phyloP scores from a whole-genome alignment of 106 monocot genomes.

The Chionographis japonica region DNA sequence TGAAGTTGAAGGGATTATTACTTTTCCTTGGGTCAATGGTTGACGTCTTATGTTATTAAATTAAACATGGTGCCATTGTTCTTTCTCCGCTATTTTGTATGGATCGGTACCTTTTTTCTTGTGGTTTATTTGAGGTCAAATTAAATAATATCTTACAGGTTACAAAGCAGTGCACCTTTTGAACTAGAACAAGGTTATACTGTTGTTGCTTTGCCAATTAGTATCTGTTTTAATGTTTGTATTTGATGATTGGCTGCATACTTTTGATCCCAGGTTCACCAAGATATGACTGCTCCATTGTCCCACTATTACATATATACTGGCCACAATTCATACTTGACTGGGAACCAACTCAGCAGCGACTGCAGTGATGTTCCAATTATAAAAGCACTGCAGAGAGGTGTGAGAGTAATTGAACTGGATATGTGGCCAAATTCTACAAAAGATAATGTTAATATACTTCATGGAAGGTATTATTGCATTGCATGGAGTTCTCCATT shows the following conservation, averaged over 20 bases:
- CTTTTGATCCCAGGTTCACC: conserved; percentile 27
- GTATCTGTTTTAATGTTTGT: too few relatives aligned
- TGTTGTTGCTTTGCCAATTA: too few relatives aligned
- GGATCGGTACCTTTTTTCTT: too few relatives aligned
- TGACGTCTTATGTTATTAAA: too few relatives aligned
- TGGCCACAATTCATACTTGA: conserved; percentile 42
- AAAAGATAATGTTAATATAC: conserved; percentile 33
- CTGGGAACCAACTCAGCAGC: conserved; percentile 43
- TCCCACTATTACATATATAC: conserved; percentile 46
- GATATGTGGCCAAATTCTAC: conserved; percentile 45
- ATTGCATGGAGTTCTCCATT: background rate
- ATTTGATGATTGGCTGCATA: background rate
- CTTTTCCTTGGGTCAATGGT: too few relatives aligned
- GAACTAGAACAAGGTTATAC: too few relatives aligned
- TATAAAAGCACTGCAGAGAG: conserved; percentile 35
- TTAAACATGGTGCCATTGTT: too few relatives aligned
- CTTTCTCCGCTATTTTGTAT: too few relatives aligned
- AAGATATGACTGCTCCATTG: conserved; percentile 38
- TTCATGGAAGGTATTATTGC: conserved; percentile 33
- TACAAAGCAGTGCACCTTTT: too few relatives aligned
- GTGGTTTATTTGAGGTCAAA: too few relatives aligned
- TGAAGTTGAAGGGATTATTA: too few relatives aligned
- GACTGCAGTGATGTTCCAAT: conserved; percentile 46
- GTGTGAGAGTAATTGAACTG: conserved; percentile 40
- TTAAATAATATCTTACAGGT: too few relatives aligned